Base-by-base conservation (phyloP, 1,139 yeast genomes). In the Blastobotrys serpentis region DNA sequence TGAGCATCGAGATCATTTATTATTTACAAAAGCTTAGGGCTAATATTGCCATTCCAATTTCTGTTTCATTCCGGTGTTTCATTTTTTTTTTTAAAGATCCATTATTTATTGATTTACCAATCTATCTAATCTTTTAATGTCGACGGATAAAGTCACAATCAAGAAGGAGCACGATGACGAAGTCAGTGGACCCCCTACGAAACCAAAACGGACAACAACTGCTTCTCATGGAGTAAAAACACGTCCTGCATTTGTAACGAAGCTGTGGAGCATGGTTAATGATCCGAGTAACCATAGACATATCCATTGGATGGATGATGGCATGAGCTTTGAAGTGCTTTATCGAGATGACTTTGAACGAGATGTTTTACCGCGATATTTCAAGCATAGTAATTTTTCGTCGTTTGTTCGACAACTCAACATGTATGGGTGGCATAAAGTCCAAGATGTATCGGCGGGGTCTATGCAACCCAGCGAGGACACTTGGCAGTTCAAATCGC, bases 381-480 rank as follows among this genome's bases (percentile, higher is more conserved):
- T 88, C 73, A 90, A 89, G 65, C 98, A 90, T 66, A 84, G 86
- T 56, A 89, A 90, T 66, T 89, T 90, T 69, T 89, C 97, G 18
- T 81, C 90, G 56, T 89, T 90, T 73, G 97, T 90, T 11, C 77
- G 98, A 51, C 98, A 90, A 64, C 74, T 90, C 62, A 90, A 90
- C 68, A 89, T 90, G 94, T 90, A 90, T 64, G 97, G 96, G 29
- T 90, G 95, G 88, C 97, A 90, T 69, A 90, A 90, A 67, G 89
- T 84, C 49, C 94, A 81, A 65, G 95, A 84, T 66, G 79, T 83
- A 46, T 82, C 70, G 44, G 75, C 79, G 22, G 92, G 92, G 1
- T 77, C 86, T 2, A 69, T 85, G 68, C 73, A 74, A 49, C 72
- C 74, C 49, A 70, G 69, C 29, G 82, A 78, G 44, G 89, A 82